Conservation (phyloP, 805 yeast genomes). For the Cyberlindnera veronae region DNA sequence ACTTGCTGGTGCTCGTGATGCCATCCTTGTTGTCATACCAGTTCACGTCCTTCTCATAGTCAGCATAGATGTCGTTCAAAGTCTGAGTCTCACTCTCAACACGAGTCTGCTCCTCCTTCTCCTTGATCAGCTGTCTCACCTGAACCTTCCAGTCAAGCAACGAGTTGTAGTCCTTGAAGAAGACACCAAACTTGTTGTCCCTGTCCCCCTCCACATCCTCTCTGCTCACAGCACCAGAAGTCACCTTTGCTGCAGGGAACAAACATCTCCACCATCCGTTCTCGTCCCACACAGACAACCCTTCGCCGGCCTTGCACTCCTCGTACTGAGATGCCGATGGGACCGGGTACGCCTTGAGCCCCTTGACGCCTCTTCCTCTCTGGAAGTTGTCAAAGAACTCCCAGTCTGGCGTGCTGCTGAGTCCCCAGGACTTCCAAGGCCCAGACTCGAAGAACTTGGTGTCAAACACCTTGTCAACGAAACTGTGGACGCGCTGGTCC, state of each 20-base stretch:
- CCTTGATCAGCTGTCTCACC: conserved; percentile 44
- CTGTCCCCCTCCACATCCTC: conserved; percentile 53
- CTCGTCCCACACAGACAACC: conserved; percentile 78
- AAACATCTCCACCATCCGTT: conserved; percentile 90
- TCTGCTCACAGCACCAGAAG: conserved; percentile 38
- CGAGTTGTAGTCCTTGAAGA: conserved; percentile 62
- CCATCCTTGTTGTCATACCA: conserved; percentile 6
- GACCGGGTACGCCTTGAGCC: conserved; percentile 49
- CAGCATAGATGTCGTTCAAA: conserved; percentile 20
- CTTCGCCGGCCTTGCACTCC: conserved; percentile 60
- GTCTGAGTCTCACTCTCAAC: conserved; percentile 14
- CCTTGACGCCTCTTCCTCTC: conserved; percentile 27
- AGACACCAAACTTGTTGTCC: conserved; percentile 49
- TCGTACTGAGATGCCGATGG: conserved; percentile 60
- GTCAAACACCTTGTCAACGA: conserved; percentile 9
- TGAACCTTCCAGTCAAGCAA: conserved; percentile 64
- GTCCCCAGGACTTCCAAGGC: conserved; percentile 7
- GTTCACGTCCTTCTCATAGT: conserved; percentile 25
- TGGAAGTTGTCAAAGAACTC: conserved; percentile 11
- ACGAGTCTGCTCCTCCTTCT: conserved; percentile 30
- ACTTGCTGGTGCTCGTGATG: conserved; percentile 19
- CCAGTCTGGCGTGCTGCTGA: conserved; percentile 10
- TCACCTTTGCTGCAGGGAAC: conserved; percentile 53
- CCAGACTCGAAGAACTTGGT: conserved; percentile 7
- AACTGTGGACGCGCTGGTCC: conserved; percentile 3